Conservation (phyloP, 345 rosid genomes). For the Populus pruinosa region DNA sequence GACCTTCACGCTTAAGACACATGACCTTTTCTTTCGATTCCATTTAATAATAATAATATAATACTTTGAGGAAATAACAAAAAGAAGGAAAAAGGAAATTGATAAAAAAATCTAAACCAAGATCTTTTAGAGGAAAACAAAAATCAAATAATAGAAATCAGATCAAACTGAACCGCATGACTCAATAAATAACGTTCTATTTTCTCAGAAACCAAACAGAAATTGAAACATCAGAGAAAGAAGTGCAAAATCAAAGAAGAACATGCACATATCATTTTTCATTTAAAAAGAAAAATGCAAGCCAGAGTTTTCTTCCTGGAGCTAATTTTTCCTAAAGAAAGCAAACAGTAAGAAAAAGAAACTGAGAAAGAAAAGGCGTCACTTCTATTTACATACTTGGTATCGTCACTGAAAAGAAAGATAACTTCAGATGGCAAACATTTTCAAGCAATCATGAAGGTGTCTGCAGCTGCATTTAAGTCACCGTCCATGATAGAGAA, state of each 20-base stretch:
- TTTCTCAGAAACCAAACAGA: slow-evolving; percentile 28
- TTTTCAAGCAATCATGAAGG: not conserved
- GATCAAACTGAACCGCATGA: not conserved
- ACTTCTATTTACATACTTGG: not conserved
- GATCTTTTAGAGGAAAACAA: too few species aligned
- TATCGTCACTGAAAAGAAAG: not conserved
- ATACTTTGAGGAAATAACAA: slow-evolving; percentile 5
- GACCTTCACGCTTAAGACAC: slow-evolving; percentile 48
- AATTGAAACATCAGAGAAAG: not conserved
- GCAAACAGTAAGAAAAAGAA: not conserved
- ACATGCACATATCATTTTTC: not conserved
- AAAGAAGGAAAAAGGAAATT: not conserved
- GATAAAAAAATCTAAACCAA: not conserved
- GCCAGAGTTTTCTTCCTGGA: not conserved
- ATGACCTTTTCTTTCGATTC: slow-evolving; percentile 21
- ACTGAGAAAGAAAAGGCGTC: not conserved
- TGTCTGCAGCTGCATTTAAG: slow-evolving; percentile 17
- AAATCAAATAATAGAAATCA: not conserved
- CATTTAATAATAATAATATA: too few species aligned
- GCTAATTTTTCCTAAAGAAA: not conserved
- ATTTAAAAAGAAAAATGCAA: not conserved
- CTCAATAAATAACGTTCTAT: not conserved
- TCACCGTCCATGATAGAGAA: not conserved
- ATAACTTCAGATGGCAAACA: not conserved
- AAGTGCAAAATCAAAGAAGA: not conserved